phyloP scores from a whole-genome alignment of 148 eudicot species.

The Silene uniflora region DNA sequence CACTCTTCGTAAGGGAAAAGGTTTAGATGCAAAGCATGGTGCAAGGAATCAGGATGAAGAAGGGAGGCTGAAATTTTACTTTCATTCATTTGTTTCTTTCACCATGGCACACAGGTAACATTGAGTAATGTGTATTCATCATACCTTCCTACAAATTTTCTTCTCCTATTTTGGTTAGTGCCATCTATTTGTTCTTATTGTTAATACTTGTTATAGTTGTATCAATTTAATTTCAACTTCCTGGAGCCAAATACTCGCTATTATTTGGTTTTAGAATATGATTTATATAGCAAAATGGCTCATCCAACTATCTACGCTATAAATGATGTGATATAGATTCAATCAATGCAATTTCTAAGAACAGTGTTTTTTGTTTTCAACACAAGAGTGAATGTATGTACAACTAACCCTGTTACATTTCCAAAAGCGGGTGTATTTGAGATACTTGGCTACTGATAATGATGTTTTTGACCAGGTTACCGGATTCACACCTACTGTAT shows the following conservation, averaged over 20 bases:
- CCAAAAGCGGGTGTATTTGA: no score
- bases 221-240: neutral
- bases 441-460: no score
- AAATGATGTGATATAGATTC: no score
- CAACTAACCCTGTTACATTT: no score
- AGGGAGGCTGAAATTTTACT: slow-evolving; percentile 86
- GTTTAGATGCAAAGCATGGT: slow-evolving; percentile 87
- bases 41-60: slow-evolving; percentile 85
- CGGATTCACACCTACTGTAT: no score
- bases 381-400: no score
- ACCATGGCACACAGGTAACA: slow-evolving; percentile 74
- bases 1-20: slow-evolving; percentile 83
- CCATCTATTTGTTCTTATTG: neutral
- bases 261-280: neutral
- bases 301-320: neutral
- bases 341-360: no score
- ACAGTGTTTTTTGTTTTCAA: no score
- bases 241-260: neutral
- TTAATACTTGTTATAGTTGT: neutral
- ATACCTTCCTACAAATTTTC: neutral
- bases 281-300: neutral
- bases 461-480: no score
- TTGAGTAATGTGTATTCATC: neutral
- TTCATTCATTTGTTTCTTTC: slow-evolving; percentile 92
- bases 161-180: neutral